Evolutionary conservation across 768 basidiomycete species (phyloP), one percentile per base, ranked within the genome.

Genomic region (Lenzites betulinus): DNA sequence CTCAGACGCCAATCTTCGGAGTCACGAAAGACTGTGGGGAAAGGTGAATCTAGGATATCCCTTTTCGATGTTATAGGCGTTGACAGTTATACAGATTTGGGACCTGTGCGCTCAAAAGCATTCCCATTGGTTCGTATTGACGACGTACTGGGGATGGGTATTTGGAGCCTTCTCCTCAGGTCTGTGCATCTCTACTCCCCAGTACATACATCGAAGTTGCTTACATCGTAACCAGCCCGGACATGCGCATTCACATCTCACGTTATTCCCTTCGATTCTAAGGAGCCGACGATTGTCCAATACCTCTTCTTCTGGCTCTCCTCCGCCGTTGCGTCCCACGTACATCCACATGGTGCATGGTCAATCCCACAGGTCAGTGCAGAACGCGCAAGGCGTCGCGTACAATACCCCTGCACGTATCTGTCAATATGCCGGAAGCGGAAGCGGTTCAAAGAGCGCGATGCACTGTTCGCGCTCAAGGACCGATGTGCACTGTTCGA

Each of bases 151-250:
- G 20, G 72, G 74, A 38, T 80, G 79, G 79, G 72, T 75, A 7
- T 78, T 80, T 36, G 79, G 79, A 7, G 73, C 69, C 11, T 80
- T 80, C 63, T 75, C 78, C 20, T 47, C 59, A 44, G 76, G 79
- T 75, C 42, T 46, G 73, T 63, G 13, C 22, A 15, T 4, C 23
- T 33, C 30, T 4, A 33, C 4, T n/a, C 30, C 4, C 42, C 13
- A 13, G n/a, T 44, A 53, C 28, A 5, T 20, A 30, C 8, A 13
- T 7, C 13, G 15, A 11, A 7, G 20, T 23, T 25, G 51, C 39
- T 43, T 15, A 58, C 58, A 38, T 18, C 16, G 39, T 9, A 15
- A 28, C 13, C 49, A 72, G 73, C 67, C 7, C 59, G 64, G 54
- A 66, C 69, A 2, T 46, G 55, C 13, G 72, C 62, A 9, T 67